These are phyloP conservation scores for Lasiodiplodia sp. DNA, from an alignment of 2,329 filamentous ascomycete genomes.

Conservation along the genomic window DNA sequence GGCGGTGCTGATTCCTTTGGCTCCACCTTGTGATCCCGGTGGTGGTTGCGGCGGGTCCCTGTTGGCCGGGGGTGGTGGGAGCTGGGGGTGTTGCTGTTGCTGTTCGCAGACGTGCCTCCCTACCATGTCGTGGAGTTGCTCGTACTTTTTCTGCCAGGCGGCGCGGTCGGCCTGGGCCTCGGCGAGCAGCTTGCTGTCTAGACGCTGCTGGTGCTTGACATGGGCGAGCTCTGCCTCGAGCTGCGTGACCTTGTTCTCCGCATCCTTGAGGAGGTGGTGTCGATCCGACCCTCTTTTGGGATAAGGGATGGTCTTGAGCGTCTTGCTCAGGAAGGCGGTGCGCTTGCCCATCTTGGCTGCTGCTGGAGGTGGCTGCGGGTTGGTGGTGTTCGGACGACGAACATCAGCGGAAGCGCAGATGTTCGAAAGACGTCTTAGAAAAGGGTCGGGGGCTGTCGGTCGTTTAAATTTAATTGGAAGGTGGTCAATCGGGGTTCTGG, in stretches of 20 bases:
- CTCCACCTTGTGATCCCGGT: too few species aligned
- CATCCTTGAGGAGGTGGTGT: neutral
- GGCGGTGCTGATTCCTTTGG: too few species aligned
- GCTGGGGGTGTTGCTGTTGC: neutral
- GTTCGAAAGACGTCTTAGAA: neutral
- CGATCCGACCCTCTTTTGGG: neutral
- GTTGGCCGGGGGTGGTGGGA: neutral
- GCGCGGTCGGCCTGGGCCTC: neutral
- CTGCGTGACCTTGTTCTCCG: neutral
- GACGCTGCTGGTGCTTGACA: neutral
- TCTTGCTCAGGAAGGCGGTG: conserved; percentile 2
- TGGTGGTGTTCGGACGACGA: neutral
- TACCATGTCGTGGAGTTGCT: neutral
- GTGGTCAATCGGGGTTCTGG: neutral
- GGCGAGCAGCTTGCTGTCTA: neutral
- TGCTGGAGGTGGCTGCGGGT: neutral
- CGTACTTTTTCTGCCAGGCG: neutral
- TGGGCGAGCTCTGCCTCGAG: neutral
- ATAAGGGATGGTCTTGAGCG: conserved; percentile 1
- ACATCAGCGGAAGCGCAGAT: neutral
- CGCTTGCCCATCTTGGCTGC: neutral
- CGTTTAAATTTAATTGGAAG: neutral
- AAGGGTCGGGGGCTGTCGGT: neutral
- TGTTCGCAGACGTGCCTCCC: neutral
- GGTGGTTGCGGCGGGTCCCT: neutral